Evolutionary conservation across 768 basidiomycete genomes (phyloP).

Genomic region (Tricholoma flavovirens): DNA sequence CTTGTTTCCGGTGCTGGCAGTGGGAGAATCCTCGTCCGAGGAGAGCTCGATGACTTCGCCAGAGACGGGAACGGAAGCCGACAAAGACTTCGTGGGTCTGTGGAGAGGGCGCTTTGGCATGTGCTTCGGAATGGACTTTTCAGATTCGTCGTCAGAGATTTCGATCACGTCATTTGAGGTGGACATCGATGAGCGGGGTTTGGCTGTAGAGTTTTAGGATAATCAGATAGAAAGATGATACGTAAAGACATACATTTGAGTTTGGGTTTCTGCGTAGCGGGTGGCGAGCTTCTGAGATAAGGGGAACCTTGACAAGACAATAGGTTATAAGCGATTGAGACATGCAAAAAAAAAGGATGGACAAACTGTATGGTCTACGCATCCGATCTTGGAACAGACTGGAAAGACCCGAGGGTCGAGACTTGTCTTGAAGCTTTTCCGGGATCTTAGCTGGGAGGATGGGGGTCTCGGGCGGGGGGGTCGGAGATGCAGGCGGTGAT

Average conservation of each 20-base stretch:
- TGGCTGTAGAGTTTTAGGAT: not conserved
- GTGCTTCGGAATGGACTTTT: not conserved
- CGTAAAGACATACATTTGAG: not conserved
- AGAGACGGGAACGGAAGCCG: not conserved
- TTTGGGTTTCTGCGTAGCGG: not conserved
- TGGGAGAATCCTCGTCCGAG: constrained; percentile 4
- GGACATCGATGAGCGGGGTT: not conserved
- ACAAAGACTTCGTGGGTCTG: not conserved
- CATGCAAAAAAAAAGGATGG: not conserved
- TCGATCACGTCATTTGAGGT: constrained; percentile 4
- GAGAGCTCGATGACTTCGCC: constrained; percentile 8
- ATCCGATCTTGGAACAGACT: not conserved
- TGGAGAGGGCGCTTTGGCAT: not conserved
- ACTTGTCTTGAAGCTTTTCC: not conserved
- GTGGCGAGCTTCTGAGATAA: not conserved
- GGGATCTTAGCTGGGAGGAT: not conserved
- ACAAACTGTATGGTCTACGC: not conserved
- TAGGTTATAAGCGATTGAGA: not conserved
- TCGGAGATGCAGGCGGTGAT: not conserved
- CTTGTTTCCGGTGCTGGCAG: not conserved
- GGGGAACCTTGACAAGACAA: not conserved
- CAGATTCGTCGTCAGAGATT: constrained; percentile 2
- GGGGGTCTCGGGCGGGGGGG: not conserved
- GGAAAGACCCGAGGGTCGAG: not conserved
- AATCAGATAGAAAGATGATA: not conserved